These are phyloP conservation scores for Achlya hypogyna DNA, from an alignment of 352 stramenopile genomes.

Conservation along the genomic window DNA sequence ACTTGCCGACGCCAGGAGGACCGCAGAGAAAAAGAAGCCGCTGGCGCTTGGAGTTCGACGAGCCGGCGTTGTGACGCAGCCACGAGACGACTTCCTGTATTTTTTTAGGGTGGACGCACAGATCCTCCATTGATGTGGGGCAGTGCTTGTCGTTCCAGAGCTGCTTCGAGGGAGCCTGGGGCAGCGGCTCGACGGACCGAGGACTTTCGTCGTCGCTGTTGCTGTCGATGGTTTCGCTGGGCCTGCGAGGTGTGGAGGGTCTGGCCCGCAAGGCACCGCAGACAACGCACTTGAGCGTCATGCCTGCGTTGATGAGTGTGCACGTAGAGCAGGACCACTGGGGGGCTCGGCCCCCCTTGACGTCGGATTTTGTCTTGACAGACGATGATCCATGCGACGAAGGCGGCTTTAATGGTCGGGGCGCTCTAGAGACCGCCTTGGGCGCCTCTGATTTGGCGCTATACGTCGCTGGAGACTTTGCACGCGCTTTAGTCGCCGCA, in stretches of 20 bases:
- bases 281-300: conserved; percentile 15
- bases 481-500: background rate
- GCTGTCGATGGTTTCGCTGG: conserved; percentile 31
- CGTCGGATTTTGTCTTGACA: conserved; percentile 3
- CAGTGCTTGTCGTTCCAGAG: conserved; percentile 47
- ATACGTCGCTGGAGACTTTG: too few species aligned
- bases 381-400: too few species aligned
- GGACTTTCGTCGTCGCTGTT: conserved; percentile 24
- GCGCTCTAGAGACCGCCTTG: too few species aligned
- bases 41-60: conserved; percentile 25
- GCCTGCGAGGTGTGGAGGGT: background rate
- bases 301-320: conserved; percentile 28
- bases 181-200: background rate
- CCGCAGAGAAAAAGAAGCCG: conserved; percentile 74
- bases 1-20: conserved; percentile 72
- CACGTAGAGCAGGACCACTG: conserved; percentile 26
- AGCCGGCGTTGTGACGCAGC: conserved; percentile 30
- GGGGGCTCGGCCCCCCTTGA: too few species aligned
- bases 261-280: conserved; percentile 19
- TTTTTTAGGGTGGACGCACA: conserved; percentile 82
- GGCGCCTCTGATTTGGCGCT: too few species aligned
- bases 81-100: conserved; percentile 58
- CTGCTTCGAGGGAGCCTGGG: background rate
- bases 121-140: conserved; percentile 40
- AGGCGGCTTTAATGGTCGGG: conserved; percentile 20